Evolutionary conservation across 31 red algal genomes (phyloP), one percentile per base, ranked within the genome.

Genomic region (Bonnemaisonia californica): DNA sequence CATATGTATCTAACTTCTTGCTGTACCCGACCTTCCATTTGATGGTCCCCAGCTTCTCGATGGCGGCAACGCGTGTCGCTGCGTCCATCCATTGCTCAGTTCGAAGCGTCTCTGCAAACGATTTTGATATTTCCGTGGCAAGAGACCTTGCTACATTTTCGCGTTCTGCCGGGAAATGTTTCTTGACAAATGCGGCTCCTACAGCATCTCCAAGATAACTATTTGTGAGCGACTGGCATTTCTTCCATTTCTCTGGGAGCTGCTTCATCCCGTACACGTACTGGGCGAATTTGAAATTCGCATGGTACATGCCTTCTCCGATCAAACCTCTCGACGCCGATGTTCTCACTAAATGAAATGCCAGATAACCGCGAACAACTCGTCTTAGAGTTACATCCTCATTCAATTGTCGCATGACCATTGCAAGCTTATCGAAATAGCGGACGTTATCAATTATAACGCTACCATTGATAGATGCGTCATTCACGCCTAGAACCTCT

Each of bases 1-100:
- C 88, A 42, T 98, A 94, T 9, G 57, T 73, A 42, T 91, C 91
- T 42, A 83, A 48, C 26, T 84, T 82, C 37, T 76, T 65, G 22
- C 88, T 83, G 55, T 92, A 89, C 23, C 88, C 96, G 38, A 98
- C 85, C 74, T 92, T 92, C 73, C 82, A 82, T n/a, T 65, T 74
- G 33, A 94, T 89, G 29, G 75, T 54, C 12, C 33, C 47, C 1
- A 98, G 63, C 70, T 98, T 98, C 19, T 83, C 62, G 22, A 74
- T 55, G 3, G 96, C 96, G 12, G 84, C 89, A 29, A 48, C 36
- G 24, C 38, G 72, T 21, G 92, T 92, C 8, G 42, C 28, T 9
- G 38, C 36, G 77, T 91, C 92, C 76, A 98, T 89, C 96, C 96
- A 98, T 0, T 79, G 51, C 35, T 79, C 36, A 0, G 55, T 70